A percentile compares a stretch with the other conserved stretches of the same genome.
Conservation (phyloP, 495 filamentous ascomycete species). For the Pseudoneurospora amorphoporcata region DNA sequence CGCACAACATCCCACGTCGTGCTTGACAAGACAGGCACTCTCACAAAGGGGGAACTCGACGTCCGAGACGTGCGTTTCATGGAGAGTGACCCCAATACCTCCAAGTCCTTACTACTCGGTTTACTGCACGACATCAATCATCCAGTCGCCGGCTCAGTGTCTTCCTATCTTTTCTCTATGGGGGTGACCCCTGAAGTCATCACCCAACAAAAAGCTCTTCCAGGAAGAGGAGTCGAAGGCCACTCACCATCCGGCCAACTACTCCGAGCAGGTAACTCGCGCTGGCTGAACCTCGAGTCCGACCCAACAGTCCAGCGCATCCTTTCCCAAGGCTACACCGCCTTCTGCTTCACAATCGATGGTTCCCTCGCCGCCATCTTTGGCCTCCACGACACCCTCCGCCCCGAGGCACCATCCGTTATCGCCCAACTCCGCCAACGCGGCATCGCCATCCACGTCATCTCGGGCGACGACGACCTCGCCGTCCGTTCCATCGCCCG, state of each 20-base stretch:
- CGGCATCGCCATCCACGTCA: constrained; percentile 48
- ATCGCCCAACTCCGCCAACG: constrained; percentile 43
- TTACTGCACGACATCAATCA: constrained; percentile 47
- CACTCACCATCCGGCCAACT: neutral
- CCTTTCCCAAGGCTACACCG: constrained; percentile 40
- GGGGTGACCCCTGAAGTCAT: constrained; percentile 25
- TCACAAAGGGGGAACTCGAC: constrained; percentile 51
- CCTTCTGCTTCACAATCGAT: constrained; percentile 53
- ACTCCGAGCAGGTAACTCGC: constrained; percentile 52
- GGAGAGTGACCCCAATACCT: constrained; percentile 4
- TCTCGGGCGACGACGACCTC: constrained; percentile 60
- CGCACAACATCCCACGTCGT: constrained; percentile 56
- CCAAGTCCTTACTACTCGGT: constrained; percentile 18
- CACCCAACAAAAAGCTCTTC: constrained; percentile 34
- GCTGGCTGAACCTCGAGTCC: constrained; percentile 42
- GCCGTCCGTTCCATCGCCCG: constrained; percentile 46
- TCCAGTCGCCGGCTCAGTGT: constrained; percentile 57
- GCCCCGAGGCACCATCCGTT: constrained; percentile 42
- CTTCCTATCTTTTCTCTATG: constrained; percentile 32
- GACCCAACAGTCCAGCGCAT: constrained; percentile 33
- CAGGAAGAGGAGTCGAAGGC: constrained; percentile 37
- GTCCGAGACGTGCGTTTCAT: constrained; percentile 35
- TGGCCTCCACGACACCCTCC: constrained; percentile 49
- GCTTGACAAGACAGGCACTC: constrained; percentile 77
- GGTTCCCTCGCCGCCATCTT: constrained; percentile 42